phyloP scores from a whole-genome alignment of 345 rosid genomes.

The Hibiscus mutabilis region DNA sequence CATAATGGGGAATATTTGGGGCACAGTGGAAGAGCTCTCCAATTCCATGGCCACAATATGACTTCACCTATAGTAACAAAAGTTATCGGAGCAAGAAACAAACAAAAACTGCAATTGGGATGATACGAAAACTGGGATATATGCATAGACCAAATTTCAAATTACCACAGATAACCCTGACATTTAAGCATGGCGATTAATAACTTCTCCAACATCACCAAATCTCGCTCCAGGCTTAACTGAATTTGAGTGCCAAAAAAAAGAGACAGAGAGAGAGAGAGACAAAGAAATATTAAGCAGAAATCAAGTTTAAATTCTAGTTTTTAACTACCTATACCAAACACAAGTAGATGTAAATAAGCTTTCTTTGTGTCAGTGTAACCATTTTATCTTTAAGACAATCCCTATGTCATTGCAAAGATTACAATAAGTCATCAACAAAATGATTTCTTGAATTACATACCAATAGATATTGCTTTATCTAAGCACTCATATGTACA shows the following conservation, averaged over 20 bases:
- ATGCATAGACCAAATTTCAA: conserved; percentile 1
- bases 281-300: conserved; percentile 5
- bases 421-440: background rate
- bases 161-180: conserved; percentile 96
- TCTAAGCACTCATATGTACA: conserved; percentile 90
- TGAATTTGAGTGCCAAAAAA: conserved; percentile 44
- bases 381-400: background rate
- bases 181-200: conserved; percentile 84
- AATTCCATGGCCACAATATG: conserved; percentile 92
- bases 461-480: conserved; percentile 83
- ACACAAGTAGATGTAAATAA: background rate
- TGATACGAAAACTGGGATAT: background rate
- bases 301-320: background rate
- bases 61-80: conserved; percentile 57
- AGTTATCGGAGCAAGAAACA: background rate
- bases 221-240: conserved; percentile 93
- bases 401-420: background rate
- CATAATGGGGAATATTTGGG: conserved; percentile 92
- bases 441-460: conserved; percentile 6
- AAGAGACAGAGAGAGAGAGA: conserved; percentile 11
- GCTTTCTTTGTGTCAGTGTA: background rate
- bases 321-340: conserved; percentile 20
- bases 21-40: conserved; percentile 98
- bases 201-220: conserved; percentile 87
- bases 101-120: background rate